phyloP scores from a whole-genome alignment of 2,329 filamentous ascomycete genomes.

The Tolypocladium cylindrosporum region DNA sequence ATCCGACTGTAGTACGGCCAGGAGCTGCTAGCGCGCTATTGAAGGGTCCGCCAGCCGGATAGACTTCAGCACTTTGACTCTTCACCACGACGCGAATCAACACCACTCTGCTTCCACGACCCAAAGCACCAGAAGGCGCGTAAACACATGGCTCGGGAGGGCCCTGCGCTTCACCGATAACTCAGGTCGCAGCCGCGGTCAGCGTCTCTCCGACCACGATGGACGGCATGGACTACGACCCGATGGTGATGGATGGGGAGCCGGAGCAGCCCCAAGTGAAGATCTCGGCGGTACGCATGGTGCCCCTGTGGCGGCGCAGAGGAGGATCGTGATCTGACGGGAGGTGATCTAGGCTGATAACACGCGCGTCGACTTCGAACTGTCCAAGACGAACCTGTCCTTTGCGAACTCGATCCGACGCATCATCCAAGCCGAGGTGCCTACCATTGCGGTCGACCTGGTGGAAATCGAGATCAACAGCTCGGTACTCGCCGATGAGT shows the following conservation, averaged over 20 bases:
- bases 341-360: slow-evolving; percentile 53
- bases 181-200: slow-evolving; percentile 1
- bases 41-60: not conserved
- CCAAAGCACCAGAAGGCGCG: not conserved
- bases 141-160: not conserved
- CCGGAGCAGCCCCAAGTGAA: slow-evolving; percentile 47
- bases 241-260: slow-evolving; percentile 50
- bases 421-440: slow-evolving; percentile 85
- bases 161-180: not conserved
- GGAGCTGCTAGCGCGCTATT: not conserved
- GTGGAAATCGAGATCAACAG: slow-evolving; percentile 90
- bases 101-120: not conserved
- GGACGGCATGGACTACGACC: slow-evolving; percentile 48
- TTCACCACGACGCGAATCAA: not conserved
- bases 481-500: slow-evolving; percentile 93
- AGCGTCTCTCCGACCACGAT: slow-evolving; percentile 14
- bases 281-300: slow-evolving; percentile 46
- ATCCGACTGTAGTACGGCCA: slow-evolving; percentile 7
- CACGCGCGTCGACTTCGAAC: slow-evolving; percentile 81
- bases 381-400: slow-evolving; percentile 78
- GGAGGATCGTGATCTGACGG: not conserved
- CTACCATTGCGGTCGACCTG: slow-evolving; percentile 87
- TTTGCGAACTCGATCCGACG: slow-evolving; percentile 90
- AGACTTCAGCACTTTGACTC: not conserved
- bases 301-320: too few species aligned